Evolutionary conservation across 805 yeast genomes (phyloP).

Genomic region (Wickerhamomyces subpelliculosus): DNA sequence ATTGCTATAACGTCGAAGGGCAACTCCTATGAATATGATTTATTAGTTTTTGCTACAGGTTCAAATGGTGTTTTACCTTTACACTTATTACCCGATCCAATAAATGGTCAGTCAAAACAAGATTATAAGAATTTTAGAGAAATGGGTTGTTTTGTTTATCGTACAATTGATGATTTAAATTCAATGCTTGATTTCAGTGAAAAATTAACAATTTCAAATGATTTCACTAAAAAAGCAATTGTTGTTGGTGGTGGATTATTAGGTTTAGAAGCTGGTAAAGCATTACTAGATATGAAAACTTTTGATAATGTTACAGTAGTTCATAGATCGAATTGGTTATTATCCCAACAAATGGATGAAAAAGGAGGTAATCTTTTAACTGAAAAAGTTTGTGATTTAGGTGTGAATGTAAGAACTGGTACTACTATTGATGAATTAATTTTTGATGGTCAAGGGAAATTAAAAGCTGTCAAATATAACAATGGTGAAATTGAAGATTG

Average conservation of each 20-base stretch:
- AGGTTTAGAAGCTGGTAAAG: constrained; percentile 32
- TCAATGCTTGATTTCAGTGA: constrained; percentile 22
- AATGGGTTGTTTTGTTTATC: constrained; percentile 28
- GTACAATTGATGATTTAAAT: constrained; percentile 28
- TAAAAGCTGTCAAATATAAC: constrained; percentile 20
- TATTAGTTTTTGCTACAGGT: constrained; percentile 26
- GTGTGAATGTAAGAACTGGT: constrained; percentile 45
- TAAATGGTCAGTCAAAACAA: constrained; percentile 4
- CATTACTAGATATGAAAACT: constrained; percentile 24
- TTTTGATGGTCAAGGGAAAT: constrained; percentile 19
- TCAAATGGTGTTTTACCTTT: constrained; percentile 25
- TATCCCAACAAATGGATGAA: constrained; percentile 30
- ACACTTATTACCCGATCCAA: constrained; percentile 16
- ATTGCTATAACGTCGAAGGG: constrained; percentile 12
- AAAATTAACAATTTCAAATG: constrained; percentile 1
- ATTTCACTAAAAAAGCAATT: constrained; percentile 17
- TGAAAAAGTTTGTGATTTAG: constrained; percentile 44
- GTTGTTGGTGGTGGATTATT: constrained; percentile 30
- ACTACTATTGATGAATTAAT: constrained; percentile 42
- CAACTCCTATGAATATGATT: constrained; percentile 17
- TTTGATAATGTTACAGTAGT: constrained; percentile 26
- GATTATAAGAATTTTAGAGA: constrained; percentile 14
- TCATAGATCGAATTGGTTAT: constrained; percentile 27
- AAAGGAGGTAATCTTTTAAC: constrained; percentile 27
- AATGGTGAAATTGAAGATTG: constrained; percentile 26